phyloP scores from a whole-genome alignment of 805 yeast genomes.

The Wickerhamiella bombiphila region DNA sequence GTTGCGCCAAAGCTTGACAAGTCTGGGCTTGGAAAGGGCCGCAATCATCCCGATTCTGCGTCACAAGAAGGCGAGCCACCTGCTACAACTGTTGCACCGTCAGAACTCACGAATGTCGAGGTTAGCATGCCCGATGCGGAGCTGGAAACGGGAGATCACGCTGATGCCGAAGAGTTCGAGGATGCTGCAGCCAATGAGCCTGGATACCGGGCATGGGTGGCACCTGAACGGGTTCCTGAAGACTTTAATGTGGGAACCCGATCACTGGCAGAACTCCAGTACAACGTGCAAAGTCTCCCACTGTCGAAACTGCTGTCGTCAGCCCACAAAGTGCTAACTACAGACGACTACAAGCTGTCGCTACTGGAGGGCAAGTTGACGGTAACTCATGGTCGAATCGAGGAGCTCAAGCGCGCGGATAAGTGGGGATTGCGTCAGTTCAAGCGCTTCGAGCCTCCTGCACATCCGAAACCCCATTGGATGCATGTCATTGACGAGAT shows the following conservation, averaged over 20 bases:
- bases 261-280: constrained; percentile 70
- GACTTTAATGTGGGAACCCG: constrained; percentile 20
- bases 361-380: constrained; percentile 82
- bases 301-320: constrained; percentile 65
- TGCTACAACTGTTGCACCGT: no score
- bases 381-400: constrained; percentile 78
- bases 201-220: not conserved
- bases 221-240: constrained; percentile 16
- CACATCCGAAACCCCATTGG: constrained; percentile 43
- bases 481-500: constrained; percentile 61
- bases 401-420: constrained; percentile 72
- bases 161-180: no score
- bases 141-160: no score
- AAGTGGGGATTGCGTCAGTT: constrained; percentile 92
- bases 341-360: constrained; percentile 74
- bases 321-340: constrained; percentile 72
- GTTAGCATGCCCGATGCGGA: no score
- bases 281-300: constrained; percentile 78
- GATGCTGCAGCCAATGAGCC: no score
- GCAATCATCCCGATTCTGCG: no score
- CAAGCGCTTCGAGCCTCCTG: constrained; percentile 53
- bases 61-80: no score
- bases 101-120: no score
- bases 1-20: no score
- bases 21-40: no score